These are phyloP conservation scores for Pelargonium exstipulatum DNA, from an alignment of 441 rosid species.

Conservation along the genomic window DNA sequence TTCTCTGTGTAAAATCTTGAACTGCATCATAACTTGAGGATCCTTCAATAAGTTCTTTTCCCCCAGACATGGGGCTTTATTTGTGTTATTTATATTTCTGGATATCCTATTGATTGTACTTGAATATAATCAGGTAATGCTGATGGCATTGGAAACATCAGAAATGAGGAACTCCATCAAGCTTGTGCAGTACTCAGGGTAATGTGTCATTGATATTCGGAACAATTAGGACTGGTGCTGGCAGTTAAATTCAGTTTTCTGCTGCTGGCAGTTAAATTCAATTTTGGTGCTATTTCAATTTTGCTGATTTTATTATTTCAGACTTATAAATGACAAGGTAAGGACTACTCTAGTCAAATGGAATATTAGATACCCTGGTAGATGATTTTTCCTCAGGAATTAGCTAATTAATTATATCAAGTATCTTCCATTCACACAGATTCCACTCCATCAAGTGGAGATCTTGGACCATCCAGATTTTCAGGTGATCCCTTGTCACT, in stretches of 20 bases:
- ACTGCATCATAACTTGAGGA: background rate
- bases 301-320: background rate
- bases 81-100: background rate
- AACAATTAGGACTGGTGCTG: background rate
- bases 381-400: background rate
- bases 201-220: conserved; percentile 4
- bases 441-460: conserved; percentile 56
- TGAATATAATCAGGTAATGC: conserved; percentile 46
- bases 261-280: too few relatives aligned
- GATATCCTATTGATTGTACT: background rate
- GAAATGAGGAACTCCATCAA: conserved; percentile 52
- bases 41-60: background rate
- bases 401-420: conserved; percentile 11
- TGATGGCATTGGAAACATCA: conserved; percentile 63
- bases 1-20: background rate
- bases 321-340: background rate
- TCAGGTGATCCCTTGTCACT: conserved; percentile 39
- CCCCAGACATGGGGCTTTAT: background rate
- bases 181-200: conserved; percentile 80
- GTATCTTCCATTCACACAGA: conserved; percentile 30
- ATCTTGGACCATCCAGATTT: conserved; percentile 59
- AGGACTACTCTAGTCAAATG: background rate
- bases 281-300: background rate
- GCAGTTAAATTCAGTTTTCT: too few relatives aligned
- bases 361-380: background rate